Percentiles rank a stretch among this genome's conserved stretches.
These are phyloP conservation scores for Astragalus glycyphyllos DNA, from an alignment of 306 rosid genomes.

Conservation along the genomic window DNA sequence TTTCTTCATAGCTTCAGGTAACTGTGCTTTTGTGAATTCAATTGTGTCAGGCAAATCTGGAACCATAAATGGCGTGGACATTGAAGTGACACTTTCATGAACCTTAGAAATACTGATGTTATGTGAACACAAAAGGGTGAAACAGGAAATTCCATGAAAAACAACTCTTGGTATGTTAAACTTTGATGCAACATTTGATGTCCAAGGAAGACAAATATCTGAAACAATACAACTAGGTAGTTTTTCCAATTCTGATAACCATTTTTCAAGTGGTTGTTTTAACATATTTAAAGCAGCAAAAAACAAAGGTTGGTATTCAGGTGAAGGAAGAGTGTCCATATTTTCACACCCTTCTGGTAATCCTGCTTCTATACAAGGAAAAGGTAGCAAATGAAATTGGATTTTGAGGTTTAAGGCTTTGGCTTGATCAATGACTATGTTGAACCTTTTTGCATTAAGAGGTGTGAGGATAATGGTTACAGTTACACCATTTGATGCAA, in stretches of 20 bases:
- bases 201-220: slow-evolving; percentile 64
- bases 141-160: slow-evolving; percentile 67
- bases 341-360: slow-evolving; percentile 72
- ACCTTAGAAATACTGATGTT: slow-evolving; percentile 46
- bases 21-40: slow-evolving; percentile 65
- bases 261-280: slow-evolving; percentile 57
- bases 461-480: slow-evolving; percentile 75
- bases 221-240: slow-evolving; percentile 62
- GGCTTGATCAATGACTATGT: slow-evolving; percentile 46
- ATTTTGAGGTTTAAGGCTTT: slow-evolving; percentile 44
- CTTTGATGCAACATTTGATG: slow-evolving; percentile 49
- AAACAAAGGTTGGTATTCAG: neutral
- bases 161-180: slow-evolving; percentile 62
- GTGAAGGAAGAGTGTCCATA: slow-evolving; percentile 58
- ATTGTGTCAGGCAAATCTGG: slow-evolving; percentile 57
- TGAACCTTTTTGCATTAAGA: slow-evolving; percentile 60
- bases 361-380: slow-evolving; percentile 62
- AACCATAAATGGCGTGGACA: slow-evolving; percentile 54
- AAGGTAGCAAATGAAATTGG: slow-evolving; percentile 53
- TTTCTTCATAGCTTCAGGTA: slow-evolving; percentile 53
- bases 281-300: slow-evolving; percentile 47
- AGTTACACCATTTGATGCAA: slow-evolving; percentile 54
- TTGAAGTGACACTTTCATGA: slow-evolving; percentile 53
- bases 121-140: slow-evolving; percentile 62
- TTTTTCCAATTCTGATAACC: slow-evolving; percentile 40